Evolutionary conservation across 164 flowering plant genomes (phyloP).

Genomic region (Annona squamosa): DNA sequence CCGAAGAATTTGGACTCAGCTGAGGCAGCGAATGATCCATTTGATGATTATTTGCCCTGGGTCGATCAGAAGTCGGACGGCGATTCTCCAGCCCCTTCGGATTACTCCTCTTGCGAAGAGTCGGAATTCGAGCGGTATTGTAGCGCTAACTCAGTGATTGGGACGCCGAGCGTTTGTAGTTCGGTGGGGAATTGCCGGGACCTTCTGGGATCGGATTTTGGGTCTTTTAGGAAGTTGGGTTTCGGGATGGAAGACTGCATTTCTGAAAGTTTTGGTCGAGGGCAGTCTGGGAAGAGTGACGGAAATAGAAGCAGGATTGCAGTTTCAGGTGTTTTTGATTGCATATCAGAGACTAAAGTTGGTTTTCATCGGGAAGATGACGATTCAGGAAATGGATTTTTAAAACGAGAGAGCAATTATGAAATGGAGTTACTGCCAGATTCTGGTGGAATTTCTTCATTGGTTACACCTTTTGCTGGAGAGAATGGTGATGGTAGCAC

Average conservation of each 20-base stretch:
- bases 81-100: slow-evolving; percentile 28
- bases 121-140: slow-evolving; percentile 82
- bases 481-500: slow-evolving; percentile 4
- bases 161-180: slow-evolving; percentile 63
- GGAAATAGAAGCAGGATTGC: slow-evolving; percentile 7
- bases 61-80: slow-evolving; percentile 22
- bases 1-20: slow-evolving; percentile 11
- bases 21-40: slow-evolving; percentile 19
- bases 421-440: neutral
- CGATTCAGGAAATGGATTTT: slow-evolving; percentile 9
- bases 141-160: slow-evolving; percentile 76
- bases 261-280: slow-evolving; percentile 36
- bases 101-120: slow-evolving; percentile 67
- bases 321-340: slow-evolving; percentile 3
- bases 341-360: slow-evolving; percentile 4
- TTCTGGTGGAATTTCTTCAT: slow-evolving; percentile 3
- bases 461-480: neutral
- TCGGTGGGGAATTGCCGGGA: slow-evolving; percentile 43
- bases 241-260: slow-evolving; percentile 22
- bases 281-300: slow-evolving; percentile 14
- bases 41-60: slow-evolving; percentile 17
- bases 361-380: slow-evolving; percentile 3
- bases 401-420: slow-evolving; percentile 1
- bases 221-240: slow-evolving; percentile 36
- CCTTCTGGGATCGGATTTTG: slow-evolving; percentile 51